These are phyloP conservation scores for Hordeum vulgare DNA, from an alignment of 176 grass and related monocot genomes.

Conservation along the genomic window DNA sequence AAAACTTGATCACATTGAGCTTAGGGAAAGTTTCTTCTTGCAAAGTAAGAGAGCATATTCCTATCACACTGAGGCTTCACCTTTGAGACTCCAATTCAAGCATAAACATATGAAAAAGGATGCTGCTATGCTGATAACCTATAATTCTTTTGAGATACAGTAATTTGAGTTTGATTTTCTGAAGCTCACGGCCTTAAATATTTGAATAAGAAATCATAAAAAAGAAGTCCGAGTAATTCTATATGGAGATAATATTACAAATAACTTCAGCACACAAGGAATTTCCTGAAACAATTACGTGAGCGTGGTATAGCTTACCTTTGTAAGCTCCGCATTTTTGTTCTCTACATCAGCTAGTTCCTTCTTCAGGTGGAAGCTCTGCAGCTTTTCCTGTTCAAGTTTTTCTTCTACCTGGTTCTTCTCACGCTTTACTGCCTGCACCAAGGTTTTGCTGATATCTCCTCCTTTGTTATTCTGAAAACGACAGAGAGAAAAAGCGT, in stretches of 20 bases:
- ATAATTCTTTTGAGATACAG: neutral
- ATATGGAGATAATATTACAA: neutral
- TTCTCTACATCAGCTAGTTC: constrained; percentile 59
- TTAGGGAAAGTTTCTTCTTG: neutral
- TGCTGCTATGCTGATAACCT: neutral
- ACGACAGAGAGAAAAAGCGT: neutral
- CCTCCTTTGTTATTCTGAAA: constrained; percentile 57
- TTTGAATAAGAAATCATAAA: neutral
- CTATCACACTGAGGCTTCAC: neutral
- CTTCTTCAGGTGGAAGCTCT: constrained; percentile 64
- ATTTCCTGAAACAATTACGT: neutral
- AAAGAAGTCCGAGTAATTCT: neutral
- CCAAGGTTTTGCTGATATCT: constrained; percentile 34
- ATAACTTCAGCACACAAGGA: neutral
- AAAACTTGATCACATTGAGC: neutral
- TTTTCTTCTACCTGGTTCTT: constrained; percentile 61
- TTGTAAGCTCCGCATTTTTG: constrained; percentile 68
- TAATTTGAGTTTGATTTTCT: constrained; percentile 11
- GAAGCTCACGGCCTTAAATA: neutral
- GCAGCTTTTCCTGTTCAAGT: constrained; percentile 61
- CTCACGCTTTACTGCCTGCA: constrained; percentile 42
- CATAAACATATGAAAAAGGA: neutral
- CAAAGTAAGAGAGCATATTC: neutral
- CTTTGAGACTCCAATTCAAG: neutral
- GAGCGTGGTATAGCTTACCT: constrained; percentile 38